A percentile compares a stretch with the other conserved stretches of the same genome.
These are phyloP conservation scores for Lentinus polychrous DNA, from an alignment of 1,284 basidiomycete genomes.

Conservation along the genomic window DNA sequence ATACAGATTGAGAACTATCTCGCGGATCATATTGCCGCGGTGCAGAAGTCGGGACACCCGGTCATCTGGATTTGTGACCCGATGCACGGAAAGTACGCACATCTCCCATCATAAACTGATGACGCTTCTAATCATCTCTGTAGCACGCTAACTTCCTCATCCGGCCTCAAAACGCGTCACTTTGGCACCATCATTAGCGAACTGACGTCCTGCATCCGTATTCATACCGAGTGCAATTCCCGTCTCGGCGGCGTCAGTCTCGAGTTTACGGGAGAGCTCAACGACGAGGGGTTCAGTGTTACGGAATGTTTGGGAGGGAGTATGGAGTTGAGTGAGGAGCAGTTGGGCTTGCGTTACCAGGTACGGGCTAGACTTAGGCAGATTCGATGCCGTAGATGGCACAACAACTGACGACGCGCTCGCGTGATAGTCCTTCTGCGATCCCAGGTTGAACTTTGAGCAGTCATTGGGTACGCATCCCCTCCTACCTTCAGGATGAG, in stretches of 20 bases:
- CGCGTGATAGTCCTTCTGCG: slow-evolving; percentile 60
- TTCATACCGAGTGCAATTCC: slow-evolving; percentile 69
- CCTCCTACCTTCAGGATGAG: neutral
- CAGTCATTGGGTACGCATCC: slow-evolving; percentile 63
- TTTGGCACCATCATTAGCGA: slow-evolving; percentile 91
- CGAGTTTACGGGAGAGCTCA: slow-evolving; percentile 94
- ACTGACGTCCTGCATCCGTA: slow-evolving; percentile 74
- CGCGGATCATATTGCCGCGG: slow-evolving; percentile 78
- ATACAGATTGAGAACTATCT: slow-evolving; percentile 72
- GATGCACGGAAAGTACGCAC: slow-evolving; percentile 91
- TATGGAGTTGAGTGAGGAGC: slow-evolving; percentile 71
- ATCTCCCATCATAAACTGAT: slow-evolving; percentile 1
- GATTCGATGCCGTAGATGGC: neutral
- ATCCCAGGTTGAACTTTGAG: slow-evolving; percentile 78
- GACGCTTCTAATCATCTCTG: slow-evolving; percentile 1
- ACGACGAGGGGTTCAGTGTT: slow-evolving; percentile 89
- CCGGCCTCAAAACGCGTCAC: slow-evolving; percentile 82
- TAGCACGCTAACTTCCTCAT: slow-evolving; percentile 76
- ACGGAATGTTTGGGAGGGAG: slow-evolving; percentile 80
- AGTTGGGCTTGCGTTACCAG: slow-evolving; percentile 71
- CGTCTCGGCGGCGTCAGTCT: slow-evolving; percentile 92
- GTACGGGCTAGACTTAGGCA: no score
- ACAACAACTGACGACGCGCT: neutral
- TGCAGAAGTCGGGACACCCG: slow-evolving; percentile 75
- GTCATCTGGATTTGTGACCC: slow-evolving; percentile 96